A percentile compares a stretch with the other conserved stretches of the same genome.
phyloP scores from a whole-genome alignment of 2,329 filamentous ascomycete species.

The Sporothrix mexicana region DNA sequence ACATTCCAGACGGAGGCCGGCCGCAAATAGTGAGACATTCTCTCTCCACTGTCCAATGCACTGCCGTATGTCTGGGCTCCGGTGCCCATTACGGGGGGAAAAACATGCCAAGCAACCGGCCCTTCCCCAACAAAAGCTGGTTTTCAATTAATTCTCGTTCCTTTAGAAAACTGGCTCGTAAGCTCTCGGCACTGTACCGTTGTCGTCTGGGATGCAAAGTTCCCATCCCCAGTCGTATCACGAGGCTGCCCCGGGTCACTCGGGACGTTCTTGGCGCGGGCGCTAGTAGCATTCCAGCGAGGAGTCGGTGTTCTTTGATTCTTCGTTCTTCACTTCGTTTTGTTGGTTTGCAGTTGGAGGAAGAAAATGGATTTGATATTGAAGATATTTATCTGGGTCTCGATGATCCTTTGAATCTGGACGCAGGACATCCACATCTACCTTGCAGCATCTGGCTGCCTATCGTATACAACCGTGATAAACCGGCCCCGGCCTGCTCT shows the following conservation, averaged over 20 bases:
- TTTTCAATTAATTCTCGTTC: no score
- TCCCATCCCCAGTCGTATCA: not conserved
- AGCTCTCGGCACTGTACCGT: not conserved
- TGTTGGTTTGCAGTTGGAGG: no score
- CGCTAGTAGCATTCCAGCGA: constrained; percentile 20
- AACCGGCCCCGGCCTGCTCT: constrained; percentile 38
- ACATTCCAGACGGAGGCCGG: not conserved
- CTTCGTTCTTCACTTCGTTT: no score
- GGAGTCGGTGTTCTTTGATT: no score
- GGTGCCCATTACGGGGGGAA: not conserved
- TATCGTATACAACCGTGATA: constrained; percentile 37
- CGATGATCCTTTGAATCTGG: no score
- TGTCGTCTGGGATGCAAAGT: not conserved
- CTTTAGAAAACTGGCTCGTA: no score
- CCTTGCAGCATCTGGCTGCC: not conserved
- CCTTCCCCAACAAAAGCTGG: not conserved
- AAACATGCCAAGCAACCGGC: not conserved
- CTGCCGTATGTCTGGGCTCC: not conserved
- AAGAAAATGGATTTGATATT: no score
- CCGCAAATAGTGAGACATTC: constrained; percentile 3
- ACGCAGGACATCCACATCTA: not conserved
- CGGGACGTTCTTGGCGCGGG: constrained; percentile 19
- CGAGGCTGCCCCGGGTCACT: constrained; percentile 13
- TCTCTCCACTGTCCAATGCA: not conserved
- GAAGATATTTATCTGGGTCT: no score